Evolutionary conservation across 768 basidiomycete species (phyloP), one percentile per base, ranked within the genome.

Genomic region (Trametes maxima): DNA sequence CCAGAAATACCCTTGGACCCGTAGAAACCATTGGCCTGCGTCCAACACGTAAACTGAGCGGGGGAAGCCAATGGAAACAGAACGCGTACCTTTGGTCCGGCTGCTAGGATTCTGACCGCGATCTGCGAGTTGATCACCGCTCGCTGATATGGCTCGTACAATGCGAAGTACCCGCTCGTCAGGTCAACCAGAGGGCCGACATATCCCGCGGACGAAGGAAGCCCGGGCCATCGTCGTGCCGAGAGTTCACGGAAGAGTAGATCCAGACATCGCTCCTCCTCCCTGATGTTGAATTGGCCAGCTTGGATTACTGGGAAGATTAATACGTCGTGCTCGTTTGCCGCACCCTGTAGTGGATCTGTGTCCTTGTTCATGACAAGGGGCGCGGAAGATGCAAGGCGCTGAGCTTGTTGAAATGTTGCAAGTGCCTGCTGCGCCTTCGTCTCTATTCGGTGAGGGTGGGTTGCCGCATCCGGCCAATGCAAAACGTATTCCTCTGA

Each of bases 91-190:
- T 90, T 85, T 2, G 97, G 97, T 62, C 89, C 85, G 2, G 97
- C 90, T 22, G 88, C 90, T 4, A 98, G 83, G 59, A 99, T 87
- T 33, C 88, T 75, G 54, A 88, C 88, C 40, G 82, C 78, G 25
- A 84, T 73, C 28, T 80, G 79, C 0, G 83, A 81, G 12, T 80
- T 71, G 24, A 97, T 79, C 13, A 92, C 78, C 39, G 88, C 77
- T 28, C 85, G 77, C 69, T 92, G 92, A 72, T 98, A 98, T 13
- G 82, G 83, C 59, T 81, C 77, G 70, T 90, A 91, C 35, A 98
- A 77, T 7, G 91, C 91, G 71, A 99, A 98, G 75, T 99, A 99
- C 12, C 97, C 97, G 68, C 89, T 95, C 7, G 97, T 99, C 70
- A 98, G 77, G 71, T 97, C 92, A 28, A 89, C 73, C 17, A 83